Base-by-base conservation (phyloP, 164 flowering plant genomes). In the Aristolochia fimbriata region DNA sequence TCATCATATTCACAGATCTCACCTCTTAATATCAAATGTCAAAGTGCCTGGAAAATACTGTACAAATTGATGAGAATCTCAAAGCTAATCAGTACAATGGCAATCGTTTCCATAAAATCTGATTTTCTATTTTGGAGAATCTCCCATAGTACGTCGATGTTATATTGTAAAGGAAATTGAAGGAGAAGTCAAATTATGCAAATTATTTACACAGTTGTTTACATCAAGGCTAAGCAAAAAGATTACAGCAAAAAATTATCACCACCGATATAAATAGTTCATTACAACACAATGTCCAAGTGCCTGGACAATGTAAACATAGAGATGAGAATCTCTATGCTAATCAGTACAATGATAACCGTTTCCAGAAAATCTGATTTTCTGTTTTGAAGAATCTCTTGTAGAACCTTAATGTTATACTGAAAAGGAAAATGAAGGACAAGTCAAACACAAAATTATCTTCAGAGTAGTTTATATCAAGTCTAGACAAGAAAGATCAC, bases 41-140 rank as follows among this genome's bases (percentile, higher is more conserved):
- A 47, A 54, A 87, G 84, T 69, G 69, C 83, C 22, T 74, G 81
- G 41, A 77, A 73, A 59, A 87, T 79, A 64, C 85, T 86, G 66
- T 83, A 91, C 5, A 37, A 16, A 87, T 89, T 87, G 27, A 88
- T 78, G 19, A 87, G 75, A 63, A 87, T 85, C 71, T 91, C 98
- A 25, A 81, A 87, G 62, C 81, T 76, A 2, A 89, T 87, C 69
- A 92, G 64, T 49, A 87, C 65, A 60, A 92, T 92, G 73, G 89
- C 85, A 51, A 87, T 76, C 96, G 96, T 87, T 65, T 87, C 96
- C 71, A 91, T 74, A 65, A 83, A 88, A 73, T 87, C 93, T 4
- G 98, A 91, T 68, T 84, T 91, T 79, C 96, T 81, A 52, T 91
- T 87, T 62, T 91, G 96, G 61, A 91, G 88, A 70, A 84, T 84